Evolutionary conservation across 305 asterid genomes (phyloP).

Genomic region (Fraxinus greggii): DNA sequence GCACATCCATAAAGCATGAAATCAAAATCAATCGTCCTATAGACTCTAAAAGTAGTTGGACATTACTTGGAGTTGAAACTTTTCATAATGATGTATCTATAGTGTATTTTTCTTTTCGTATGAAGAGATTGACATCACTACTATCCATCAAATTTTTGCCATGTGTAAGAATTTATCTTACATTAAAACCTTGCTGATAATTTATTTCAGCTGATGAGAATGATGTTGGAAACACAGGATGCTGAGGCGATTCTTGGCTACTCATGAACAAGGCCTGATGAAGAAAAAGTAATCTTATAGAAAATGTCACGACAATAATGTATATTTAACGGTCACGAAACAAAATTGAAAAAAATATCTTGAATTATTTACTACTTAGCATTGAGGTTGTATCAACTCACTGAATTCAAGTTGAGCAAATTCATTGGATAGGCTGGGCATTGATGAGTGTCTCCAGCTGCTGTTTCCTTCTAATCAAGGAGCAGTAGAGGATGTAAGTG

Average conservation of each 20-base stretch:
- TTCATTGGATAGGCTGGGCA: not conserved
- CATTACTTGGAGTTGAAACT: not conserved
- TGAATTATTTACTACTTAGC: not conserved
- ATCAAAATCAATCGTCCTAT: not conserved
- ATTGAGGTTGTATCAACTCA: not conserved
- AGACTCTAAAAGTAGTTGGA: not conserved
- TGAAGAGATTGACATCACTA: not conserved
- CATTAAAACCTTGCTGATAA: slow-evolving; percentile 12
- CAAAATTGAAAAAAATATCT: not conserved
- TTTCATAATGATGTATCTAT: not conserved
- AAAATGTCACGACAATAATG: not conserved
- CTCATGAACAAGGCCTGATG: slow-evolving; percentile 14
- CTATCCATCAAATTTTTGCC: not conserved
- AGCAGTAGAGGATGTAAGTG: not conserved
- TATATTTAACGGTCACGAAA: not conserved
- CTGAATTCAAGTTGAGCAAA: not conserved
- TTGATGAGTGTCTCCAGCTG: not conserved
- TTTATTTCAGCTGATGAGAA: not conserved
- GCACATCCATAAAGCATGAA: not conserved
- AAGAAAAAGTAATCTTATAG: not conserved
- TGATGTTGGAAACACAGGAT: not conserved
- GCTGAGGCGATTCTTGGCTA: slow-evolving; percentile 19
- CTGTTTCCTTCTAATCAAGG: not conserved
- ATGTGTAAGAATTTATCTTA: not conserved
- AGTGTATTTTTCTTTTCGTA: not conserved